Evolutionary conservation across 164 flowering plant genomes (phyloP), one percentile per base, ranked within the genome.

Genomic region (Vitis riparia): DNA sequence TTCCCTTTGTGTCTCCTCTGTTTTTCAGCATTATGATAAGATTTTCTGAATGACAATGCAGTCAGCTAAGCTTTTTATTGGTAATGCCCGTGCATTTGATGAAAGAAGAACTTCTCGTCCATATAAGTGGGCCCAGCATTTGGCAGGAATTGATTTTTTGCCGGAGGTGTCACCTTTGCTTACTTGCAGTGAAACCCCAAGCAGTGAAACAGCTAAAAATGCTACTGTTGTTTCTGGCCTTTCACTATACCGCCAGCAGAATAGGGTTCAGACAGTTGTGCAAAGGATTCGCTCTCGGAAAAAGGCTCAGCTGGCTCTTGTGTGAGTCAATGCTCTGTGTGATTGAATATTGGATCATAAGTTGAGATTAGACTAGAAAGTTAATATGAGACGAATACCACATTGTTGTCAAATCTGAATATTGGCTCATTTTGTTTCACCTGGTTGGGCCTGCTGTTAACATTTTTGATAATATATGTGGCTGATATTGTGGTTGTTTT

Each of bases 61-160:
- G 99, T 79, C 88, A 29, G 90, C 97, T 15, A 96, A 96, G 85
- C 86, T 93, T 49, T 30, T 73, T 65, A 75, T 79, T 67, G 95
- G 91, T 69, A 79, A 87, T 76, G 68, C 78, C 11, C 72, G 66
- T 63, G 67, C 72, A 51, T 90, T 88, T 78, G 91, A 92, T 78
- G 91, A 87, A 74, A 88, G 55, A 71, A 87, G 88, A 78, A 70
- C 78, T 55, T 85, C 82, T 58, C 88, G 98, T 19, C 98, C 99
- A 48, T 93, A 90, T 76, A 96, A 91, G 81, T 96, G 99, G 98
- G 94, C 88, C 69, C 99, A 96, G 70, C 98, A 96, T 81, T 77
- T 96, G 82, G 97, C 91, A 9, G 99, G 98, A 72, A 89, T 96
- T 63, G 97, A 93, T 78, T 88, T 96, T 73, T 79, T 96, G 80